Evolutionary conservation across 768 basidiomycete species (phyloP).

Genomic region (Pulveroboletus sp.): DNA sequence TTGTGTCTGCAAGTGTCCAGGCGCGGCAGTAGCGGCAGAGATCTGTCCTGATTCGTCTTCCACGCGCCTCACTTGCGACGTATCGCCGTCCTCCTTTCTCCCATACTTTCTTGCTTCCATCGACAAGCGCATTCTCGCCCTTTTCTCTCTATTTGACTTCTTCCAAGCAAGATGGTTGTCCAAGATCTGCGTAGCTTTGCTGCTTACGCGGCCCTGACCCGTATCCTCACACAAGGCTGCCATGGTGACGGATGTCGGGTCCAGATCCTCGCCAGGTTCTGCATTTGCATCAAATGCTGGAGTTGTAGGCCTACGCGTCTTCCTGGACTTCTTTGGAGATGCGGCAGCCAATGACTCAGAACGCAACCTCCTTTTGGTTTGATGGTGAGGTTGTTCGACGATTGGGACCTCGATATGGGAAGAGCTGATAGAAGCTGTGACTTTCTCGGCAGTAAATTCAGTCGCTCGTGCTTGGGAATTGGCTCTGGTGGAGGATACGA

Average conservation of each 20-base stretch:
- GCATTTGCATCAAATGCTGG: constrained; percentile 56
- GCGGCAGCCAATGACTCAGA: constrained; percentile 15
- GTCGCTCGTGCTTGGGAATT: constrained; percentile 1
- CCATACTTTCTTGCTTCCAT: constrained; percentile 80
- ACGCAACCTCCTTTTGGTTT: constrained; percentile 19
- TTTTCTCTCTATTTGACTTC: constrained; percentile 59
- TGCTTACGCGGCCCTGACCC: constrained; percentile 75
- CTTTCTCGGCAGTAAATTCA: neutral
- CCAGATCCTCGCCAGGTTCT: constrained; percentile 71
- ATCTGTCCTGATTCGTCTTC: constrained; percentile 9
- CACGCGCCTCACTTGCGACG: constrained; percentile 13
- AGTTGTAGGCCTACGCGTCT: constrained; percentile 42
- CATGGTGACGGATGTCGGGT: constrained; percentile 84
- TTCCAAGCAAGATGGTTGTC: constrained; percentile 73
- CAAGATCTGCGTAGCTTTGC: constrained; percentile 68
- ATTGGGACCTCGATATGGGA: constrained; percentile 19
- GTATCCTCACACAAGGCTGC: constrained; percentile 72
- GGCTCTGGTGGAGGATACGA: constrained; percentile 18
- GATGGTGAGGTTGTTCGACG: constrained; percentile 7
- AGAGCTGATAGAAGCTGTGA: neutral
- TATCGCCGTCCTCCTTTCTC: constrained; percentile 45
- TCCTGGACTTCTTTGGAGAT: constrained; percentile 34
- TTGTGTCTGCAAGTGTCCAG: constrained; percentile 13
- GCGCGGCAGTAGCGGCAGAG: neutral
- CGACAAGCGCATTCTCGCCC: constrained; percentile 54